phyloP scores from a whole-genome alignment of 805 yeast species.

The Deakozyma indianensis region DNA sequence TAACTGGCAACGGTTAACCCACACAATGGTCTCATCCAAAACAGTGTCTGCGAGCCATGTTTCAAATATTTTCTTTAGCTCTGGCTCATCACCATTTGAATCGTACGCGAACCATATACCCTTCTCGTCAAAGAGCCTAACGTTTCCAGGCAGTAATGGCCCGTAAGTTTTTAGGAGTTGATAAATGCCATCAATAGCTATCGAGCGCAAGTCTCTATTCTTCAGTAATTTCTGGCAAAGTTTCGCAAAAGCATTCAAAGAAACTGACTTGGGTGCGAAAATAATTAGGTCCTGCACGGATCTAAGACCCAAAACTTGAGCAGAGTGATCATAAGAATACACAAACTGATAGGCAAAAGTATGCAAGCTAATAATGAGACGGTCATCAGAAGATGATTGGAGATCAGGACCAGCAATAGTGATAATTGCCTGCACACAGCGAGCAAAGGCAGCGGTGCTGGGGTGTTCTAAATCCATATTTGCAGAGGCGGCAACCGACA shows the following conservation, averaged over 20 bases:
- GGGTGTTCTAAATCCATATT: slow-evolving; percentile 35
- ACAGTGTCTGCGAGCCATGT: slow-evolving; percentile 48
- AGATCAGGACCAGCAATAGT: slow-evolving; percentile 46
- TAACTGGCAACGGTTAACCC: slow-evolving; percentile 44
- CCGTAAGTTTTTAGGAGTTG: slow-evolving; percentile 41
- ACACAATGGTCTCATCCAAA: slow-evolving; percentile 27
- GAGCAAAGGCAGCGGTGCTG: slow-evolving; percentile 30
- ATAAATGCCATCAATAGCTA: slow-evolving; percentile 41
- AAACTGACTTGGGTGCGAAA: slow-evolving; percentile 28
- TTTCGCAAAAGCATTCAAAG: slow-evolving; percentile 16
- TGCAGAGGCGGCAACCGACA: slow-evolving; percentile 29
- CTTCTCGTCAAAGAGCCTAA: slow-evolving; percentile 20
- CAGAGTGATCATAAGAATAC: slow-evolving; percentile 20
- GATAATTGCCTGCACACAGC: slow-evolving; percentile 31
- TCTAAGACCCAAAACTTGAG: slow-evolving; percentile 15
- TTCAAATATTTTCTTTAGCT: slow-evolving; percentile 31
- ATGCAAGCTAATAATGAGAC: slow-evolving; percentile 10
- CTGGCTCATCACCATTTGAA: slow-evolving; percentile 28
- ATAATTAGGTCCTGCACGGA: slow-evolving; percentile 32
- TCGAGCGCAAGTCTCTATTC: slow-evolving; percentile 15
- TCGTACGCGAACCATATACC: slow-evolving; percentile 49
- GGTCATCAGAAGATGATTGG: slow-evolving; percentile 13
- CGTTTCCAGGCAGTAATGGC: not conserved
- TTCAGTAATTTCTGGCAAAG: slow-evolving; percentile 10
- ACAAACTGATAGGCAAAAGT: slow-evolving; percentile 23